These are phyloP conservation scores for Dactylellina sp. DNA, from an alignment of 2,329 filamentous ascomycete species.

Conservation along the genomic window DNA sequence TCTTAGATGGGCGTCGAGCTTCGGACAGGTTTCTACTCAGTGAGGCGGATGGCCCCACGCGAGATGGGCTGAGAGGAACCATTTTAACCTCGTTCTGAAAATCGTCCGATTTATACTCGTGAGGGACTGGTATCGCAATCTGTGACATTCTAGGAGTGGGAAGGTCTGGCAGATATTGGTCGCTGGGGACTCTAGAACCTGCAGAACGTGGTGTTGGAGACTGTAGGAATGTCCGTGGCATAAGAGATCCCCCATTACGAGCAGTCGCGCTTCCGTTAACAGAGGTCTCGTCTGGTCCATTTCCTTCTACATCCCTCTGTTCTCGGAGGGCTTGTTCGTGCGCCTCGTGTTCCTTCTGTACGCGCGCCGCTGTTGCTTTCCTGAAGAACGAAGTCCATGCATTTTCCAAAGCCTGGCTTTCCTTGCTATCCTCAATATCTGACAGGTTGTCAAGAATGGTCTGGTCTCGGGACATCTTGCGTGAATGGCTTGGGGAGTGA, in stretches of 20 bases:
- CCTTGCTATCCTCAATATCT: conserved; percentile 57
- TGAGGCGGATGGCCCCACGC: conserved; percentile 19
- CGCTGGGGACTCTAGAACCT: conserved; percentile 43
- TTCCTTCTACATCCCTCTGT: neutral
- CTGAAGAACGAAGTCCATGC: conserved; percentile 79
- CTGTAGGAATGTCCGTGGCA: conserved; percentile 51
- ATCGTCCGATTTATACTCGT: conserved; percentile 38
- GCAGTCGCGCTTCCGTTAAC: conserved; percentile 15
- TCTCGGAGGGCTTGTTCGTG: conserved; percentile 40
- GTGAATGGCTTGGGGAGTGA: conserved; percentile 54
- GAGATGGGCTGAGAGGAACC: conserved; percentile 35
- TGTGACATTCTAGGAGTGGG: conserved; percentile 40
- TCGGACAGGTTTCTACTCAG: conserved; percentile 47
- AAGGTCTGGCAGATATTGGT: conserved; percentile 39
- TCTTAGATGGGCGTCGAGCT: conserved; percentile 41
- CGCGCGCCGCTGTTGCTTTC: conserved; percentile 69
- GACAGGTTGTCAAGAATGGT: conserved; percentile 55
- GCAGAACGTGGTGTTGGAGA: conserved; percentile 45
- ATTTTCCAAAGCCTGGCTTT: conserved; percentile 63
- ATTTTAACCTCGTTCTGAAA: conserved; percentile 26
- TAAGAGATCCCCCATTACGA: conserved; percentile 27
- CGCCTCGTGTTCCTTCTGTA: conserved; percentile 67
- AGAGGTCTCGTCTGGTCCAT: conserved; percentile 17
- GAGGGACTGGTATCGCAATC: conserved; percentile 46
- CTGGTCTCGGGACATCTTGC: conserved; percentile 57